Conservation (phyloP, 331 rosid species). For the Pyracantha coccinea region DNA sequence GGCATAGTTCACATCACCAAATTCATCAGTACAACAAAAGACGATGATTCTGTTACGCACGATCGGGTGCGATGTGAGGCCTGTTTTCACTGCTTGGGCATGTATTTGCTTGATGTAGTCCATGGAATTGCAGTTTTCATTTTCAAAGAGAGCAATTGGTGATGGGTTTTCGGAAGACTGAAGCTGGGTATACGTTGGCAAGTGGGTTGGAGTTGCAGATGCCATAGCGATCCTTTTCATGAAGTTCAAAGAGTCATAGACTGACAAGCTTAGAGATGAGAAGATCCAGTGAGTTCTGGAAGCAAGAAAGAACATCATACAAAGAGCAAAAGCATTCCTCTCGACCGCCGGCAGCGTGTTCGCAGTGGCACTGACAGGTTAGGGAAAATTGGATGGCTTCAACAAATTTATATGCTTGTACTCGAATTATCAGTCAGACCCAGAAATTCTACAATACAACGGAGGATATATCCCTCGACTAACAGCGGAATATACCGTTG, state of each 20-base stretch:
- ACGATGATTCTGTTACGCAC: constrained; percentile 30
- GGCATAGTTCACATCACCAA: constrained; percentile 54
- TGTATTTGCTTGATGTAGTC: constrained; percentile 63
- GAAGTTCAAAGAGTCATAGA: constrained; percentile 13
- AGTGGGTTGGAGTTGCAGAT: constrained; percentile 17
- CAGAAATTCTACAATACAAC: no score
- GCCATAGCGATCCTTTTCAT: constrained; percentile 30
- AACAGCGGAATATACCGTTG: no score
- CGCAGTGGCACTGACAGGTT: no score
- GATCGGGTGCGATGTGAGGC: constrained; percentile 29
- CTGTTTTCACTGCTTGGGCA: constrained; percentile 47
- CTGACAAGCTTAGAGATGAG: constrained; percentile 18
- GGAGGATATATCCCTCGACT: no score
- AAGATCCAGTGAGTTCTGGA: constrained; percentile 8
- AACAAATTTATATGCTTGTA: neutral
- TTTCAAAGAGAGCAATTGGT: constrained; percentile 27
- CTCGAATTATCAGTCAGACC: no score
- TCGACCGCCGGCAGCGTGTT: no score
- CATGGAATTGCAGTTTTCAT: constrained; percentile 49
- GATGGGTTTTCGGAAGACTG: constrained; percentile 12
- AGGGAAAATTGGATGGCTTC: neutral
- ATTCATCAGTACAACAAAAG: constrained; percentile 37
- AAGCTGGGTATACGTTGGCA: constrained; percentile 3
- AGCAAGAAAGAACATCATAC: constrained; percentile 15
- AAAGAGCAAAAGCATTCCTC: neutral